Conservation (phyloP, 1,284 basidiomycete species). For the Pulchroboletus neoregius region DNA sequence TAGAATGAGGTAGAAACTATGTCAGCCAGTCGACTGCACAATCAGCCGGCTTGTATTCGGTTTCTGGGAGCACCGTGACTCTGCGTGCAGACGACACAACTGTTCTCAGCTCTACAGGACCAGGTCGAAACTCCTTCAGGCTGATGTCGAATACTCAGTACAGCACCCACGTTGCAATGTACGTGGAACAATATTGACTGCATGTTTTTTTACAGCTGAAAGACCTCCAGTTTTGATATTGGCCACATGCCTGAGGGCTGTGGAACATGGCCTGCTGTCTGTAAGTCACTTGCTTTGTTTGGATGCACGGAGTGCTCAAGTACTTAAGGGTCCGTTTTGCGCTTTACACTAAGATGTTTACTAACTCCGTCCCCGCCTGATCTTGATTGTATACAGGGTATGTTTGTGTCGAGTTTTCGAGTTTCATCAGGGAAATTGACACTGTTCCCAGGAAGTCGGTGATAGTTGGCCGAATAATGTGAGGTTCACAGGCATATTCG, state of each 20-base stretch:
- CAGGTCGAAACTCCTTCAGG: constrained; percentile 38
- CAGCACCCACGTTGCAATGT: constrained; percentile 37
- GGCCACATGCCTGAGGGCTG: constrained; percentile 39
- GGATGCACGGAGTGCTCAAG: neutral
- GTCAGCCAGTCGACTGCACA: constrained; percentile 43
- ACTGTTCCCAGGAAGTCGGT: constrained; percentile 17
- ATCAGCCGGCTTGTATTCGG: constrained; percentile 44
- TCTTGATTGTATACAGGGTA: constrained; percentile 15
- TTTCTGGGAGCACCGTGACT: constrained; percentile 43
- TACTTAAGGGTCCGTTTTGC: constrained; percentile 19
- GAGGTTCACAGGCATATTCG: constrained; percentile 40
- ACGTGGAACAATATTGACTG: neutral
- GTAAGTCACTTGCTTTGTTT: constrained; percentile 15
- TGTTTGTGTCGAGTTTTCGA: neutral
- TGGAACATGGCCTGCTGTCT: constrained; percentile 39
- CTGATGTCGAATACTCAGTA: constrained; percentile 33
- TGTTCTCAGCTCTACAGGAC: constrained; percentile 27
- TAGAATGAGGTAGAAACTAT: constrained; percentile 42
- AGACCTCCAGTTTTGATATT: constrained; percentile 32
- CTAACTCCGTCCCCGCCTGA: neutral
- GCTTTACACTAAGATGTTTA: neutral
- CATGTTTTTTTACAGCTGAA: neutral
- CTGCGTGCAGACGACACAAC: constrained; percentile 36
- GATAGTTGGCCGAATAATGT: constrained; percentile 19
- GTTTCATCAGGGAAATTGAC: constrained; percentile 1